Percentiles rank a stretch among this genome's conserved stretches.
phyloP scores from a whole-genome alignment of 169 alveolate species.

The Plasmodium reichenowi region DNA sequence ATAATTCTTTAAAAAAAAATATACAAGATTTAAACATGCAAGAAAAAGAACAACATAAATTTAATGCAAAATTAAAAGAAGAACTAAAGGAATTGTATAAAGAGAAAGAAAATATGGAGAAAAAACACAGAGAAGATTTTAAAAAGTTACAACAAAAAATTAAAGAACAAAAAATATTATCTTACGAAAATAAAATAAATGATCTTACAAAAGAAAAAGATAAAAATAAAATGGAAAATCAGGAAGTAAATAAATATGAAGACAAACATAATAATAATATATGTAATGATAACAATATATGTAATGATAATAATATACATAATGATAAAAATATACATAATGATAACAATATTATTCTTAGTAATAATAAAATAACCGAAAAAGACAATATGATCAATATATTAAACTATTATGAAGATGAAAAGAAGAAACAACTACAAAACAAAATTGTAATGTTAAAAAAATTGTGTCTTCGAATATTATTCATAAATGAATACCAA shows the following conservation, averaged over 20 bases:
- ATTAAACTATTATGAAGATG: constrained; percentile 58
- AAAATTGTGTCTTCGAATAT: constrained; percentile 60
- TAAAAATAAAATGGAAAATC: constrained; percentile 15
- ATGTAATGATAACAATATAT: not conserved
- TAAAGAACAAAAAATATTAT: constrained; percentile 71
- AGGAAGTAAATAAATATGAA: not conserved
- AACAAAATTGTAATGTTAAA: constrained; percentile 42
- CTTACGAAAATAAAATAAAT: constrained; percentile 65
- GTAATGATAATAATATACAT: not conserved
- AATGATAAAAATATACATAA: not conserved
- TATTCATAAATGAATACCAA: constrained; percentile 73
- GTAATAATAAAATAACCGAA: not conserved
- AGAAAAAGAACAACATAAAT: constrained; percentile 38
- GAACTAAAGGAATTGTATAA: constrained; percentile 51
- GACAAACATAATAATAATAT: not conserved
- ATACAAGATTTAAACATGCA: constrained; percentile 28
- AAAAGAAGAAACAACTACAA: constrained; percentile 54
- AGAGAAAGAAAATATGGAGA: constrained; percentile 71
- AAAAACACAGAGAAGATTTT: constrained; percentile 75
- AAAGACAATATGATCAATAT: not conserved
- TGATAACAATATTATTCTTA: not conserved
- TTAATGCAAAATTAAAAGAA: constrained; percentile 30
- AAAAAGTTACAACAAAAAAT: constrained; percentile 70
- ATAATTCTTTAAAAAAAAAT: constrained; percentile 60
- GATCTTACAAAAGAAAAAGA: constrained; percentile 36